phyloP scores from a whole-genome alignment of 208 protist species.

The Leishmania braziliensis region DNA sequence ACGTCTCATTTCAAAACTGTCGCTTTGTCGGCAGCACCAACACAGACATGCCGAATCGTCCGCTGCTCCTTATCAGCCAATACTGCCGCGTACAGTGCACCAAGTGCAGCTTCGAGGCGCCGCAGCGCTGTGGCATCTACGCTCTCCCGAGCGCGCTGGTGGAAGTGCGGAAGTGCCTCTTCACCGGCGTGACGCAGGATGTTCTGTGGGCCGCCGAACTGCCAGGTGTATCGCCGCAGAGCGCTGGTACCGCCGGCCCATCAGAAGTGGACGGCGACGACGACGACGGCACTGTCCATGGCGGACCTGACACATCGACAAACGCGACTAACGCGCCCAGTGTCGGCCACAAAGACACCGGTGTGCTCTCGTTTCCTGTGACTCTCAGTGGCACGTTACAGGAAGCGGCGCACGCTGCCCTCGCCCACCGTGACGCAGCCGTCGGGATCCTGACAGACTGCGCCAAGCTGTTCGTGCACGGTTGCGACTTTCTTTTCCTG shows the following conservation, averaged over 20 bases:
- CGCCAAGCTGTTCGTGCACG: slow-evolving; percentile 37
- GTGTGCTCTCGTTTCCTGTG: slow-evolving; percentile 2
- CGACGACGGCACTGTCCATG: slow-evolving; percentile 1
- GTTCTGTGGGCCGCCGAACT: slow-evolving; percentile 8
- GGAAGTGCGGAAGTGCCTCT: slow-evolving; percentile 68
- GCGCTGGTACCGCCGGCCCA: background rate
- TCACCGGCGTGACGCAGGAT: slow-evolving; percentile 51
- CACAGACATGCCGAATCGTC: slow-evolving; percentile 12
- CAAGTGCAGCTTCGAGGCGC: slow-evolving; percentile 79
- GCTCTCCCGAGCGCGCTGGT: slow-evolving; percentile 62
- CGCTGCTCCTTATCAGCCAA: slow-evolving; percentile 77
- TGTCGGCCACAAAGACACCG: background rate
- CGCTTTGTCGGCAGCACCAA: slow-evolving; percentile 38
- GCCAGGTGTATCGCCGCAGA: slow-evolving; percentile 12
- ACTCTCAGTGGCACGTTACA: slow-evolving; percentile 19
- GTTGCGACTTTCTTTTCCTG: slow-evolving; percentile 56
- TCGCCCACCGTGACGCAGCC: slow-evolving; percentile 20
- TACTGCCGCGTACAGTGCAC: slow-evolving; percentile 76
- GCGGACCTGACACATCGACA: background rate
- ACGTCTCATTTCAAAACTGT: slow-evolving; percentile 87
- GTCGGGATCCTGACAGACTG: slow-evolving; percentile 68
- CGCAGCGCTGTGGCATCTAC: slow-evolving; percentile 60
- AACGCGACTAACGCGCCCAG: background rate
- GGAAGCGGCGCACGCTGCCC: slow-evolving; percentile 14
- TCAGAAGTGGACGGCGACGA: slow-evolving; percentile 13